Base-by-base conservation (phyloP, 1,284 basidiomycete species). In the Rhodotorula sp. region DNA sequence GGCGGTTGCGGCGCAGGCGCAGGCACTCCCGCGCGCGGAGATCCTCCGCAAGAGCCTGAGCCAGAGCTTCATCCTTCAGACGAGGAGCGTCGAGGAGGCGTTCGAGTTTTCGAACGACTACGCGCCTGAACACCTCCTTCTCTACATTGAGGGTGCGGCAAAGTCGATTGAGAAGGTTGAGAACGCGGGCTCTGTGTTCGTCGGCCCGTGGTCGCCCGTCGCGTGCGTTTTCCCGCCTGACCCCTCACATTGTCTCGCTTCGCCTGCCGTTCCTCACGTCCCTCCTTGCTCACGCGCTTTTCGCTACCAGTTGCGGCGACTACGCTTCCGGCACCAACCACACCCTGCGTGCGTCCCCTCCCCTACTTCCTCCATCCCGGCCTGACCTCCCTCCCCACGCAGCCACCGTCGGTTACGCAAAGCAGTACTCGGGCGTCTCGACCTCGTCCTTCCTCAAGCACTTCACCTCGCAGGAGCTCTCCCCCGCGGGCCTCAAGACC, bases 271-370 rank as follows among this genome's bases (percentile, higher is more conserved):
- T n/a, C n/a, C n/a, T n/a, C n/a, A n/a, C n/a, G 27, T 4, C 17
- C 27, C 13, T 34, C 29, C 39, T 34, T 5, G 36, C 51, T 69
- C 41, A 69, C 46, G 8, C 19, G 12, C 22, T 29, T 34, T 34
- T 32, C 36, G 37, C 39, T 54, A 53, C 19, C 73, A 95, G 92
- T 78, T 98, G 94, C 81, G 97, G 97, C 48, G 97, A 99, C 82
- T 99, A 99, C 79, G 97, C 97, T 7, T 95, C 92, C 0, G 97
- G 97, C 34, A 99, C 97, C 17, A 99, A 99, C 83, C 97, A 99
- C 85, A 97, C 96, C 0, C 86, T 83, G 29, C 82, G 82, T 55
- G 82, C 81, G 36, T 79, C 10, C 22, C 13, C 22, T 36, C n/a
- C 22, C 63, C 8, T 48, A 10, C 21, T 36, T 25, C n/a, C 12